Evolutionary conservation across 106 monocot species (phyloP), one percentile per base, ranked within the genome.

Genomic region (Chionographis japonica): DNA sequence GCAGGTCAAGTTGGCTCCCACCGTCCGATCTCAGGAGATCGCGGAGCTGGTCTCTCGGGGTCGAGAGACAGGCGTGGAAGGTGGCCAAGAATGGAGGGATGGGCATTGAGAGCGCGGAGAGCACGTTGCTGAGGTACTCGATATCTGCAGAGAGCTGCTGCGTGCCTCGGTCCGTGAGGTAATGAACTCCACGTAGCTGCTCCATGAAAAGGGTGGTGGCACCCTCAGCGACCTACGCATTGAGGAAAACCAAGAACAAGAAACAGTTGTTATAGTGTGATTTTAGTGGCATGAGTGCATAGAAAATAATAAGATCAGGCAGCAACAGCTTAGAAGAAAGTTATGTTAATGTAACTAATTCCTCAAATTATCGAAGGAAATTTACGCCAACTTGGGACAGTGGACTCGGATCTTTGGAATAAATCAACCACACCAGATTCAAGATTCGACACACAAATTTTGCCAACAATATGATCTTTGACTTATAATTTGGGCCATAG

Each of bases 131-230:
- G 52, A 97, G 65, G 72, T 87, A 97, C 65, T 97, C 92, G 3
- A 97, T 97, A 62, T 97, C 97, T 5, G 92, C 92, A 4, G 97
- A 77, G 6, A 97, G 77, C 61, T 97, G 97, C 52, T 77, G 88
- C 16, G 92, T 84, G 50, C 97, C 97, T 17, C 89, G 73, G 37
- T 97, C 92, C 27, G 89, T 97, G 14, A 97, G 66, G 62, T 86
- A 87, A 50, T 97, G 97, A 53, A 97, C 92, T 46, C 92, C 92
- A 1, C 97, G 67, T 4, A 97, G 78, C 74, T 97, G 97, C 77
- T 97, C 97, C 97, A 85, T 97, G 80, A 87, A 97, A 36, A 97
- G 78, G 13, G 84, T 70, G 53, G 92, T 92, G 7, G 92, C 97
- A 13, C 97, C 97, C 67, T 97, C 97, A 6, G 97, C 92, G 56